Evolutionary conservation across 1,139 yeast genomes (phyloP), one percentile per base, ranked within the genome.

Genomic region (Blastobotrys indianensis): DNA sequence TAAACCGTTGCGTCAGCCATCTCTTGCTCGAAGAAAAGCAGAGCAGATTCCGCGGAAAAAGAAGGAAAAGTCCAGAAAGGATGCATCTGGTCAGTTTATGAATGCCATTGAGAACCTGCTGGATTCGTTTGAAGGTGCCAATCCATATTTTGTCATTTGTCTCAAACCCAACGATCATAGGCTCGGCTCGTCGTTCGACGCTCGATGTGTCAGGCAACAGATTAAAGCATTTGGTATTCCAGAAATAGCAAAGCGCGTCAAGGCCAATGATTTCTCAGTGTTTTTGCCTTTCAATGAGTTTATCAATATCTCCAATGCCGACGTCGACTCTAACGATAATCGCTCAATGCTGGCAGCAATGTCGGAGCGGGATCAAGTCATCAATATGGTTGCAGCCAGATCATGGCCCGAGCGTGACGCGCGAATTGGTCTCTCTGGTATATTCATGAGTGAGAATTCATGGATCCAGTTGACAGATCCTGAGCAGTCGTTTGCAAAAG

Each of bases 391-490:
- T 15, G 51, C 55, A 5, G 46, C 59, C 11, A 58, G 59, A 30
- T 63, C 65, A 1, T 68, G 72, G 72, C 56, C 64, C 3, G 64
- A 60, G 15, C 58, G 73, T 1, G 73, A 69, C 46, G 69, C 66
- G 4, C 50, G 65, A n/a, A 62, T 60, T 13, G 73, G 73, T 31
- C 55, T 67, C 13, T 64, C 73, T 1, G 73, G 73, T 4, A 64
- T 69, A 4, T 66, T 69, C 44, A 49, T 69, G 13, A 67, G 72
- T 2, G 73, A 69, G 45, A 55, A 53, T 44, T 70, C 71, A 2
- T 69, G 73, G 73, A 57, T 67, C 15, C 64, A 65, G 42, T 49
- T 69, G 28, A 66, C 66, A 2, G 73, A 69, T 45, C 72, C 73
- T 8, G 59, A 64, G 28, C 58, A 62, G 61, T 56, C 63, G 4